Conservation (phyloP, 1,284 basidiomycete genomes). For the Puccinia hordei region DNA sequence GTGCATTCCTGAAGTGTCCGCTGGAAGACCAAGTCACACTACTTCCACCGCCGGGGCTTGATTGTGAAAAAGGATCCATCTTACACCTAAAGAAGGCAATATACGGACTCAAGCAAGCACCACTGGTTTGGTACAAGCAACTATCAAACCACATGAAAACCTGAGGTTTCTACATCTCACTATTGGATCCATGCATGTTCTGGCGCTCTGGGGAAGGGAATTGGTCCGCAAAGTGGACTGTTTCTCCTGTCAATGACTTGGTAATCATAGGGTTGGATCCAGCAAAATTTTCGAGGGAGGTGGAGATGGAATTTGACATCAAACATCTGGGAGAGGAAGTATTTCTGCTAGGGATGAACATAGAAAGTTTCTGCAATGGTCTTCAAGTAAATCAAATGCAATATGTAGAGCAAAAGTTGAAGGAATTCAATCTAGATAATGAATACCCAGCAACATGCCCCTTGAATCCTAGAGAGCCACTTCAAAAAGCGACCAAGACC, state of each 20-base stretch:
- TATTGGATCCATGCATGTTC: slow-evolving; percentile 3
- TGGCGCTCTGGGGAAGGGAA: neutral
- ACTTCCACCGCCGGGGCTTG: neutral
- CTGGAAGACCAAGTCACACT: neutral
- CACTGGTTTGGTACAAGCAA: neutral
- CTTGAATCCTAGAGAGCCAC: neutral
- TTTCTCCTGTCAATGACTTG: no score
- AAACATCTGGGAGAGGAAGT: neutral
- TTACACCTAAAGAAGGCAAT: neutral
- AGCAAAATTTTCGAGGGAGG: neutral
- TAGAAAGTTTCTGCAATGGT: neutral
- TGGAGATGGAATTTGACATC: neutral
- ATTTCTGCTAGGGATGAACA: slow-evolving; percentile 1
- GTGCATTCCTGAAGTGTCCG: neutral
- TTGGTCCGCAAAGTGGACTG: neutral
- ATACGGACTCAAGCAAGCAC: neutral
- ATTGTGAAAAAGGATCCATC: neutral
- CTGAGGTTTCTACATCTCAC: neutral
- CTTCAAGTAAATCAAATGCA: neutral
- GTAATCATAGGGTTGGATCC: neutral
- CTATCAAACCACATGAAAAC: neutral
- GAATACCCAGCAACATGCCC: neutral
- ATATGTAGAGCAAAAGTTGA: neutral
- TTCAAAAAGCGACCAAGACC: neutral
- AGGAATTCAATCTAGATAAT: neutral